Conservation (phyloP, 768 basidiomycete species). For the Polyporus arcularius region DNA sequence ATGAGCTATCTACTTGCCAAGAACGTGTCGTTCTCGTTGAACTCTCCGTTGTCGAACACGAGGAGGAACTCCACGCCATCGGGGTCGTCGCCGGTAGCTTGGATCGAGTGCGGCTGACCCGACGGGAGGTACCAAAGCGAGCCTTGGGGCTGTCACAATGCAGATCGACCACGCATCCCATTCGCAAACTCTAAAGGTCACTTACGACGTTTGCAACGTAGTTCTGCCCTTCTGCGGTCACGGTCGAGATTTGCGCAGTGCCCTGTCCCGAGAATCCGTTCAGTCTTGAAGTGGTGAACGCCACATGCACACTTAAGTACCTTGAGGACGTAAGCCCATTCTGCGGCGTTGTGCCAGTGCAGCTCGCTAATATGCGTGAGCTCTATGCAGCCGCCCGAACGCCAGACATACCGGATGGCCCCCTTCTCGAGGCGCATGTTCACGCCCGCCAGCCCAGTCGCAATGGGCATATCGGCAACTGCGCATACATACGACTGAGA, state of each 20-base stretch:
- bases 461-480: constrained; percentile 53
- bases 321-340: constrained; percentile 36
- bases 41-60: constrained; percentile 44
- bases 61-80: constrained; percentile 29
- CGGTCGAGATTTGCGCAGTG: constrained; percentile 42
- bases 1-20: constrained; percentile 17
- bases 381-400: not conserved
- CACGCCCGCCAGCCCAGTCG: constrained; percentile 39
- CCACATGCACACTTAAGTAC: not conserved
- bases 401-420: constrained; percentile 25
- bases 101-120: constrained; percentile 39
- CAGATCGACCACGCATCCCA: not conserved
- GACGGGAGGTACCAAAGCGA: constrained; percentile 41
- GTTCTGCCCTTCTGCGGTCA: constrained; percentile 50
- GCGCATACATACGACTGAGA: not conserved
- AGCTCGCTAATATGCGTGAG: constrained; percentile 23
- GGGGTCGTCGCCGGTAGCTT: constrained; percentile 31
- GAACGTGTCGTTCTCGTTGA: constrained; percentile 38
- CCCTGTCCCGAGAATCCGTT: constrained; percentile 3
- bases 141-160: constrained; percentile 21
- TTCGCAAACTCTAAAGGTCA: not conserved
- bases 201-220: constrained; percentile 41
- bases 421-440: constrained; percentile 36
- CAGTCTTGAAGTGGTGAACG: not conserved
- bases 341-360: constrained; percentile 35